These are phyloP conservation scores for Yamadazyma dendronema DNA, from an alignment of 1,139 yeast genomes.

Conservation along the genomic window DNA sequence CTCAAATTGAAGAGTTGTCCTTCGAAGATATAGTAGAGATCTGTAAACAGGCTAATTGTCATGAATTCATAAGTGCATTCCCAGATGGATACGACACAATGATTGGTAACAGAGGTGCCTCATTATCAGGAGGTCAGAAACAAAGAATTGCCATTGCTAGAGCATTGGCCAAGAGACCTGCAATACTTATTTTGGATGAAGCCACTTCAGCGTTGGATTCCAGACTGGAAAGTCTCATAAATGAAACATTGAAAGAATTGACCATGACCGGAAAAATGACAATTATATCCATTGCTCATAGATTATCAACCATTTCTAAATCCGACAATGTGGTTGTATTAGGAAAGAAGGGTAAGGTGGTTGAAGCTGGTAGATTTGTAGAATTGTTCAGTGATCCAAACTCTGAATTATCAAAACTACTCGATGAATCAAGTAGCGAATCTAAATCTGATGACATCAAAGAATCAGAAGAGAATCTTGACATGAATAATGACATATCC, in stretches of 20 bases:
- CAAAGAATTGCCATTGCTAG: slow-evolving; percentile 89
- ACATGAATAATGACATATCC: slow-evolving; percentile 13
- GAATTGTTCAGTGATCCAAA: slow-evolving; percentile 42
- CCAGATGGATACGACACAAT: slow-evolving; percentile 56
- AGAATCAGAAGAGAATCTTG: slow-evolving; percentile 5
- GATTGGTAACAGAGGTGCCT: slow-evolving; percentile 57
- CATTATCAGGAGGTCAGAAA: slow-evolving; percentile 82
- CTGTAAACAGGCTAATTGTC: slow-evolving; percentile 54
- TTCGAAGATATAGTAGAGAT: slow-evolving; percentile 45
- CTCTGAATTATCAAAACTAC: slow-evolving; percentile 43
- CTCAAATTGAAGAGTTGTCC: slow-evolving; percentile 39
- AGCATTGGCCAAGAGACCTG: slow-evolving; percentile 66
- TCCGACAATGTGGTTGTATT: slow-evolving; percentile 57
- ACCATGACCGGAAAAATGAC: slow-evolving; percentile 63
- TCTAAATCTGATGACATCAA: too few species aligned
- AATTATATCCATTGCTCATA: slow-evolving; percentile 88
- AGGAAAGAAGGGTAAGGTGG: slow-evolving; percentile 45
- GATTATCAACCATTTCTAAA: slow-evolving; percentile 72
- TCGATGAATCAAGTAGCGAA: slow-evolving; percentile 39
- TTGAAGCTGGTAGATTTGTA: slow-evolving; percentile 41
- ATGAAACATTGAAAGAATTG: slow-evolving; percentile 56
- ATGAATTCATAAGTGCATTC: slow-evolving; percentile 47
- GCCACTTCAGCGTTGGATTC: slow-evolving; percentile 81
- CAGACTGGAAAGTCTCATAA: slow-evolving; percentile 66
- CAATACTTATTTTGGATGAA: slow-evolving; percentile 65